Conservation (phyloP, 805 yeast species). For the Candida yuanshanica region DNA sequence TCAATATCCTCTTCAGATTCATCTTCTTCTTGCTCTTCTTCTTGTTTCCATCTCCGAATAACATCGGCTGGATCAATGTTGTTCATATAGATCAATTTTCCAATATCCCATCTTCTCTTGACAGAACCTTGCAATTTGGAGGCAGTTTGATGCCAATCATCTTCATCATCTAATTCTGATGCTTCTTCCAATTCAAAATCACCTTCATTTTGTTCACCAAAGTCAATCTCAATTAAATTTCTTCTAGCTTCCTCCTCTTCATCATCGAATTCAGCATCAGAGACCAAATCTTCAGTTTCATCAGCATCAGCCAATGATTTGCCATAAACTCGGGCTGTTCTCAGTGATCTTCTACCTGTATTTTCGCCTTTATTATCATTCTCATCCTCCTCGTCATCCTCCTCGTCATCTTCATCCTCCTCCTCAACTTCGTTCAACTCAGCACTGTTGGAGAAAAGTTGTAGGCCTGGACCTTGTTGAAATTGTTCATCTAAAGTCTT, state of each 20-base stretch:
- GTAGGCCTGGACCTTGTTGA: constrained; percentile 62
- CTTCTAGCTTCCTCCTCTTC: constrained; percentile 36
- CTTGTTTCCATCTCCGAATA: constrained; percentile 63
- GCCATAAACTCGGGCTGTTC: constrained; percentile 57
- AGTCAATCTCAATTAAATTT: constrained; percentile 43
- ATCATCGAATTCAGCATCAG: constrained; percentile 33
- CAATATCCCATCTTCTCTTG: constrained; percentile 68
- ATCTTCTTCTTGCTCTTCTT: constrained; percentile 40
- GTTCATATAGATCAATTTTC: constrained; percentile 73
- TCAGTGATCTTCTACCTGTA: constrained; percentile 59
- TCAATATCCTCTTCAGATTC: constrained; percentile 37
- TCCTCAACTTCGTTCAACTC: constrained; percentile 41
- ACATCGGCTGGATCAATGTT: constrained; percentile 72
- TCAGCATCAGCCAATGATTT: constrained; percentile 41
- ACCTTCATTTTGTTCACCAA: constrained; percentile 29
- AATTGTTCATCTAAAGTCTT: constrained; percentile 53
- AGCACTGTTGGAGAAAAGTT: constrained; percentile 61
- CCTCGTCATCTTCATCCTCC: constrained; percentile 33
- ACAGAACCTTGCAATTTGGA: constrained; percentile 49
- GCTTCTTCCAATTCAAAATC: constrained; percentile 47
- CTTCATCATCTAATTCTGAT: constrained; percentile 40
- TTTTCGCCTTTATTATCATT: constrained; percentile 30
- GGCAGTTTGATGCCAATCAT: constrained; percentile 45
- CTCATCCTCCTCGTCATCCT: constrained; percentile 28
- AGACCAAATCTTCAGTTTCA: constrained; percentile 40